These are phyloP conservation scores for Leccinum rimulosum DNA, from an alignment of 768 basidiomycete genomes.

Conservation along the genomic window DNA sequence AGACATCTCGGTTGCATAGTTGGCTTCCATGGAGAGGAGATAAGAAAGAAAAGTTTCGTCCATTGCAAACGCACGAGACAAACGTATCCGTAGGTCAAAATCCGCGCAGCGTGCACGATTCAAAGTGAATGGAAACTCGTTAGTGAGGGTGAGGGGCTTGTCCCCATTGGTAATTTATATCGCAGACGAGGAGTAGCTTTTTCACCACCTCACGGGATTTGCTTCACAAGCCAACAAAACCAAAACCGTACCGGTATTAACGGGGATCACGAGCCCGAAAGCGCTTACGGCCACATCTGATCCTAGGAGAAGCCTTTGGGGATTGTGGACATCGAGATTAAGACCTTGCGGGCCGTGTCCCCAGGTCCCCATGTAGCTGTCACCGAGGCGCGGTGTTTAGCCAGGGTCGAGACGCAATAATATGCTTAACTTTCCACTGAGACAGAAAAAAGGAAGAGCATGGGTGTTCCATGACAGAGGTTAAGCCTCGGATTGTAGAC, in stretches of 20 bases:
- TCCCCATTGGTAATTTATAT: constrained; percentile 1
- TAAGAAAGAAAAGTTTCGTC: neutral
- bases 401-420: neutral
- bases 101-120: neutral
- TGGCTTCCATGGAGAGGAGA: neutral
- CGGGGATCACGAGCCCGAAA: neutral
- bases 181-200: neutral
- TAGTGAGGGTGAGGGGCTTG: neutral
- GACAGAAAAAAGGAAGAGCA: neutral
- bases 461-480: neutral
- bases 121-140: neutral
- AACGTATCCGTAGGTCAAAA: neutral
- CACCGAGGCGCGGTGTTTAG: neutral
- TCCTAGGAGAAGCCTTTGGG: neutral
- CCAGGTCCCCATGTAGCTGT: neutral
- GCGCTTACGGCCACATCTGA: neutral
- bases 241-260: neutral
- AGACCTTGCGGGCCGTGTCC: neutral
- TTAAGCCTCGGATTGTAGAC: neutral
- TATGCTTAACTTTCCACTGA: neutral
- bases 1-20: neutral
- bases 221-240: neutral
- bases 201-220: neutral
- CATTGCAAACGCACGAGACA: neutral
- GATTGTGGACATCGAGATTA: neutral